Evolutionary conservation across 352 stramenopile species (phyloP), one percentile per base, ranked within the genome.

Genomic region (Pythium plurisporium): DNA sequence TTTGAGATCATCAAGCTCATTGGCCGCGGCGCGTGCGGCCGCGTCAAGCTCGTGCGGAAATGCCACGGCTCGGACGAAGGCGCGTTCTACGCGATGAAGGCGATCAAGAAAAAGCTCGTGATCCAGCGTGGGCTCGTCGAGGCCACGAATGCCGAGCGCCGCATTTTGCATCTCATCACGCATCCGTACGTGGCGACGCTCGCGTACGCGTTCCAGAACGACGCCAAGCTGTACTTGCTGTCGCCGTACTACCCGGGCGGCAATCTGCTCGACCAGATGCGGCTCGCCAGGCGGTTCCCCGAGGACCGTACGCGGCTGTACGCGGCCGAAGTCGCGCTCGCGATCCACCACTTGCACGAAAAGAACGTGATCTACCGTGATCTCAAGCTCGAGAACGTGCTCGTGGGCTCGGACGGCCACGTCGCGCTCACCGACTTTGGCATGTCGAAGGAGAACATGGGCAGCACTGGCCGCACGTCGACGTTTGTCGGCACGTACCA

Each of bases 221-320:
- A 90, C 34, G 87, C 94, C 55, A 99, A 99, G 73, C 80, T 99
- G 25, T 99, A 98, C 73, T 89, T 99, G 36, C 96, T 98, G 31
- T 79, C 99, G 19, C 96, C 99, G 73, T 99, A 99, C 55, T 98
- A 96, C 70, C 88, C 96, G 4, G 97, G 97, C 12, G 97, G 97
- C 27, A 96, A 99, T 67, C 79, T 99, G 27, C 99, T 99, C 67
- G 98, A 98, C 74, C 95, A 99, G 72, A 71, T 99, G 10, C 98
- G 85, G 40, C 79, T 89, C 34, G 96, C 98, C 73, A 82, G 95
- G 68, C 88, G 96, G 43, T 99, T 99, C 69, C 87, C 96, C 42
- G 95, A 99, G 72, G 74, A 88, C 14, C 94, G 98, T 65, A 85
- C 96, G 69, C 84, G 87, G 27, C 99, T 99, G 74, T 99, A 99